These are phyloP conservation scores for Barnettozyma californica DNA, from an alignment of 805 yeast genomes.

Conservation along the genomic window DNA sequence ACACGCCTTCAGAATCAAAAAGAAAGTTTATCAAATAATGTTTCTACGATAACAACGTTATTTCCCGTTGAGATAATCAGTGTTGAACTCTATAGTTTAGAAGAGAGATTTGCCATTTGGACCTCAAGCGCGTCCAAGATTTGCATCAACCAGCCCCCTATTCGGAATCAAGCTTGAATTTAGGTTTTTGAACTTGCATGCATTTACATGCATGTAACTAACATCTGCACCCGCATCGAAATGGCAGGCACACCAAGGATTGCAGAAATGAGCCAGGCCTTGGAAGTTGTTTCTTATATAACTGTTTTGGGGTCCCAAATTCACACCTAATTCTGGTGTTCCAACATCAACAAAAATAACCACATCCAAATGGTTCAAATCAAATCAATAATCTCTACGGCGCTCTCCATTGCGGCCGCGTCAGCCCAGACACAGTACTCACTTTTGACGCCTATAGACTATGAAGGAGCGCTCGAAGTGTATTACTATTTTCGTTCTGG, in stretches of 20 bases:
- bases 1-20: too few relatives aligned
- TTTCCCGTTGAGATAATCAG: too few relatives aligned
- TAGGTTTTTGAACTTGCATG: not conserved
- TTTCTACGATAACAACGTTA: too few relatives aligned
- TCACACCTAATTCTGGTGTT: not conserved
- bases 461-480: slow-evolving; percentile 13
- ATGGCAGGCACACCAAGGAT: not conserved
- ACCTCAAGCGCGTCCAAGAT: not conserved
- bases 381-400: slow-evolving; percentile 1
- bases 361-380: slow-evolving; percentile 8
- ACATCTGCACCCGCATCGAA: not conserved
- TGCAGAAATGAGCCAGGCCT: not conserved
- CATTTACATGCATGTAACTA: not conserved
- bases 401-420: slow-evolving; percentile 18
- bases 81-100: too few relatives aligned
- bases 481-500: slow-evolving; percentile 21
- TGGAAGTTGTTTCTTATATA: not conserved
- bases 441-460: slow-evolving; percentile 14
- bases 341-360: not conserved
- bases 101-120: not conserved
- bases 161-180: not conserved
- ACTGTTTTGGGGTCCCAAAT: not conserved
- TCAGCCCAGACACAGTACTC: slow-evolving; percentile 13
- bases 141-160: not conserved
- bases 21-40: too few relatives aligned